A percentile compares a stretch with the other conserved stretches of the same genome.
These are phyloP conservation scores for Albizia julibrissin DNA, from an alignment of 306 rosid genomes.

Conservation along the genomic window DNA sequence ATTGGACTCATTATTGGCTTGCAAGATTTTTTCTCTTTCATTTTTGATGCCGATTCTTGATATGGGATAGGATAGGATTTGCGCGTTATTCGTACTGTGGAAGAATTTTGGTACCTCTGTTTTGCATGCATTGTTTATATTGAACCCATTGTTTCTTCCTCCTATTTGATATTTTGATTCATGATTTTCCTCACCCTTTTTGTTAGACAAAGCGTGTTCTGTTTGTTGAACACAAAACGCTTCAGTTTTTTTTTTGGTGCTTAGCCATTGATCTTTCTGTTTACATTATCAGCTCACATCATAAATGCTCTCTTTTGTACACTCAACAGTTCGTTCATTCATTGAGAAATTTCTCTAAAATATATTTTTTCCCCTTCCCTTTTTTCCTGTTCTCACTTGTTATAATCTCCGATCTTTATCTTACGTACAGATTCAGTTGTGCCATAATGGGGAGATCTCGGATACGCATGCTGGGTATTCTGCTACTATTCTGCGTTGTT, in stretches of 20 bases:
- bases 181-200: neutral
- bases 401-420: slow-evolving; percentile 18
- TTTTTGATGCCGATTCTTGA: neutral
- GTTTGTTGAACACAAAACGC: neutral
- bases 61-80: slow-evolving; percentile 10
- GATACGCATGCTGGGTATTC: slow-evolving; percentile 47
- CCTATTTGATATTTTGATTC: slow-evolving; percentile 7
- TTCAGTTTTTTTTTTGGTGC: neutral
- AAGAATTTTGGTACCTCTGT: neutral
- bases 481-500: slow-evolving; percentile 54
- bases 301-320: neutral
- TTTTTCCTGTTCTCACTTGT: neutral
- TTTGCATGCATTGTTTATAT: neutral
- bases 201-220: neutral
- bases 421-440: slow-evolving; percentile 28
- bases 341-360: neutral
- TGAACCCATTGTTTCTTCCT: neutral
- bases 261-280: neutral
- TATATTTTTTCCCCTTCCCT: neutral
- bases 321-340: neutral
- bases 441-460: slow-evolving; percentile 52
- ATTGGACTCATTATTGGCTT: neutral
- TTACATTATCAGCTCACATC: neutral
- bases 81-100: neutral
- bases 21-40: neutral